Evolutionary conservation across 2,329 filamentous ascomycete genomes (phyloP).

Genomic region (Fusarium avenaceum): DNA sequence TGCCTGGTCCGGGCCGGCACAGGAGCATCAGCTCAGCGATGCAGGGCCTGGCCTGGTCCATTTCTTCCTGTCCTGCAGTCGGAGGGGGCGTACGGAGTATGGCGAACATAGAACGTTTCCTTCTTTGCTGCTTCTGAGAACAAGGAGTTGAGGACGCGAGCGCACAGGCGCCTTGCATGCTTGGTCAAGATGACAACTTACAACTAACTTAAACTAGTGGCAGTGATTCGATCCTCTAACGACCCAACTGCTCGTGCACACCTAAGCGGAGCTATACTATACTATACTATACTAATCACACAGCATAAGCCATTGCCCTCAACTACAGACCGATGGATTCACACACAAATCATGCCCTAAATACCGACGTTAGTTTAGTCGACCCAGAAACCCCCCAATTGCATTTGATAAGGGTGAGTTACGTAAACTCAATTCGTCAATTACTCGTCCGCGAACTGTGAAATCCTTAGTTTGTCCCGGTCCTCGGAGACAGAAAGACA

Average conservation of each 20-base stretch:
- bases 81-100: constrained; percentile 32
- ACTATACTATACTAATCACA: constrained; percentile 8
- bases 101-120: constrained; percentile 17
- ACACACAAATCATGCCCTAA: constrained; percentile 16
- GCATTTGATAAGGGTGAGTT: constrained; percentile 28
- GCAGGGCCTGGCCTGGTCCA: constrained; percentile 38
- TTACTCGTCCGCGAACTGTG: constrained; percentile 23
- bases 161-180: constrained; percentile 2
- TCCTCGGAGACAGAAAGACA: constrained; percentile 18
- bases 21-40: constrained; percentile 23
- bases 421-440: constrained; percentile 29
- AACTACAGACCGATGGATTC: constrained; percentile 22
- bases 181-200: constrained; percentile 9
- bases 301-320: constrained; percentile 1
- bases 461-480: constrained; percentile 20
- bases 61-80: constrained; percentile 22
- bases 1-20: constrained; percentile 36
- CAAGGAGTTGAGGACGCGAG: constrained; percentile 4
- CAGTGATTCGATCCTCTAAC: background rate
- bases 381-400: background rate
- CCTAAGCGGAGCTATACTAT: constrained; percentile 17
- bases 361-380: constrained; percentile 8
- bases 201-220: background rate
- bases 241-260: background rate
- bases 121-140: constrained; percentile 25